phyloP scores from a whole-genome alignment of 2,329 filamentous ascomycete species.

The Diaporthe vexans region DNA sequence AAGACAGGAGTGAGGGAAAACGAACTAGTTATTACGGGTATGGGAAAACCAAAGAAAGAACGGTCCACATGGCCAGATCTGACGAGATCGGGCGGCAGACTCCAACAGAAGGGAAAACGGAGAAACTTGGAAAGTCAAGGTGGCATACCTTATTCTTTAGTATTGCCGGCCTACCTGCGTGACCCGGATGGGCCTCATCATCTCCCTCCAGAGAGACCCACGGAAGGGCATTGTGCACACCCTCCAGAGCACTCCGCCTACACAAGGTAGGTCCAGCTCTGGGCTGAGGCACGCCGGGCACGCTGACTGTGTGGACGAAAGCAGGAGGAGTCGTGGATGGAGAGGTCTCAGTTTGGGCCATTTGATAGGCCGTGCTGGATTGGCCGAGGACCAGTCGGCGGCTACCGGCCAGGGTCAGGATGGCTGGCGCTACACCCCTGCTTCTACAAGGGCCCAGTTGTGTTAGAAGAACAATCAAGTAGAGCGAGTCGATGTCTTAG shows the following conservation, averaged over 20 bases:
- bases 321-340: constrained; percentile 51
- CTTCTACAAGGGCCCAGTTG: constrained; percentile 56
- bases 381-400: constrained; percentile 61
- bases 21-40: constrained; percentile 36
- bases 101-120: constrained; percentile 36
- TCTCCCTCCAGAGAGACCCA: constrained; percentile 33
- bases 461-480: constrained; percentile 58
- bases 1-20: constrained; percentile 27
- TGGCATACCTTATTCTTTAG: constrained; percentile 44
- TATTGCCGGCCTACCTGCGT: constrained; percentile 39
- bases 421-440: constrained; percentile 60
- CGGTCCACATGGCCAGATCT: constrained; percentile 38
- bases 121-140: constrained; percentile 25
- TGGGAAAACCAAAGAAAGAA: constrained; percentile 35
- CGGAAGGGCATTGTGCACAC: constrained; percentile 34
- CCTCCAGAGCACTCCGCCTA: constrained; percentile 20
- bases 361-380: constrained; percentile 60
- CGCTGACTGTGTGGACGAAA: constrained; percentile 43
- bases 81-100: constrained; percentile 31
- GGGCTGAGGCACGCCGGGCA: constrained; percentile 38
- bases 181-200: constrained; percentile 36
- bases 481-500: constrained; percentile 63
- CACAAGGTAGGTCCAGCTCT: constrained; percentile 34
- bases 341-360: constrained; percentile 50
- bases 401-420: constrained; percentile 61